These are phyloP conservation scores for Pugionium cornutum DNA, from an alignment of 345 rosid genomes.

Conservation along the genomic window DNA sequence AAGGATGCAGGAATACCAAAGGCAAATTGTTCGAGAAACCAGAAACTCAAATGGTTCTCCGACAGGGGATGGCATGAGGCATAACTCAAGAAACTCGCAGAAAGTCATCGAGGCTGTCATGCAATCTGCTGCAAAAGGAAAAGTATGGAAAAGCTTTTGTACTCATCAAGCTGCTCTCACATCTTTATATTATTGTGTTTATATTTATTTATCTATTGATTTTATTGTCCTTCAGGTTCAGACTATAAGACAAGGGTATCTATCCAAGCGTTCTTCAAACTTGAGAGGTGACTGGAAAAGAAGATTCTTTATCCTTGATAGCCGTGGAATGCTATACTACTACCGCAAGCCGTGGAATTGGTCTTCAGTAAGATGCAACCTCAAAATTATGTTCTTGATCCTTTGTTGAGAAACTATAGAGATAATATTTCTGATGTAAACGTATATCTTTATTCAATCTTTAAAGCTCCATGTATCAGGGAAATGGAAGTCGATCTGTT, in stretches of 20 bases:
- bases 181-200: not conserved
- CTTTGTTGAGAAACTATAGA: too few relatives aligned
- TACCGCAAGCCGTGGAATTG: constrained; percentile 71
- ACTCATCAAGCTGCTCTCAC: constrained; percentile 7
- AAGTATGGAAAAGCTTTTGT: constrained; percentile 44
- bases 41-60: constrained; percentile 48
- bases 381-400: not conserved
- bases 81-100: constrained; percentile 55
- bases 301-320: constrained; percentile 80
- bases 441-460: constrained; percentile 25
- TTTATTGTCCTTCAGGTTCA: constrained; percentile 50
- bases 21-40: constrained; percentile 62
- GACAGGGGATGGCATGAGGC: constrained; percentile 44
- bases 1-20: constrained; percentile 70
- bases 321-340: constrained; percentile 78
- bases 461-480: constrained; percentile 42
- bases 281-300: constrained; percentile 85
- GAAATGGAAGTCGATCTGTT: constrained; percentile 56
- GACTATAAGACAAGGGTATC: constrained; percentile 78
- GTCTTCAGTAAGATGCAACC: constrained; percentile 54
- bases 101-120: constrained; percentile 74
- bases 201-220: not conserved
- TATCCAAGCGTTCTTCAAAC: constrained; percentile 79
- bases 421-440: constrained; percentile 14
- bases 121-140: constrained; percentile 76